Evolutionary conservation across 352 stramenopile species (phyloP).

Genomic region (Saprolegnia diclina): DNA sequence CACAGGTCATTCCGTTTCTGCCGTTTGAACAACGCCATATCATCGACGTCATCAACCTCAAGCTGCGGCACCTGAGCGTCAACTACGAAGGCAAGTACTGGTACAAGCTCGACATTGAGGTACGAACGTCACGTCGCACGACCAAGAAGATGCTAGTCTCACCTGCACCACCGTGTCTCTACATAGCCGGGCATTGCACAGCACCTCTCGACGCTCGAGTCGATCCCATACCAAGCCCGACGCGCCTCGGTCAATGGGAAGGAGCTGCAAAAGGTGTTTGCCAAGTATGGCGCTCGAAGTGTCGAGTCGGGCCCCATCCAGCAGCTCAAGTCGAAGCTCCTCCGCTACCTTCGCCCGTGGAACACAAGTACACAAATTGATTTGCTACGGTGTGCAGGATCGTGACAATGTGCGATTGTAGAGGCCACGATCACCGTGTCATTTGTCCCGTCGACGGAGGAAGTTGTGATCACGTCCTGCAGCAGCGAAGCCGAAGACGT

Average conservation of each 20-base stretch:
- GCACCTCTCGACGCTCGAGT: conserved; percentile 67
- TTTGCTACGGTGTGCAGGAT: neutral
- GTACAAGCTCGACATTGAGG: conserved; percentile 66
- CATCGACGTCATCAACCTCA: conserved; percentile 70
- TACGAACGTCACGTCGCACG: conserved; percentile 27
- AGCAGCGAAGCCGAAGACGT: conserved; percentile 25
- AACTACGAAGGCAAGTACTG: conserved; percentile 75
- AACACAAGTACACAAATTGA: conserved; percentile 37
- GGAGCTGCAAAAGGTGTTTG: conserved; percentile 33
- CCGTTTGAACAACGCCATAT: conserved; percentile 83
- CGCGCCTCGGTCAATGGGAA: conserved; percentile 45
- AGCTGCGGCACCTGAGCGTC: conserved; percentile 64
- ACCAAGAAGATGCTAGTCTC: too few relatives aligned
- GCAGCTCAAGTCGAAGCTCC: conserved; percentile 72
- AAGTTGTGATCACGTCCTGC: conserved; percentile 60
- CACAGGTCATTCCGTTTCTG: conserved; percentile 80
- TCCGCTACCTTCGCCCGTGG: conserved; percentile 69
- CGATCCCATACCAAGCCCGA: conserved; percentile 66
- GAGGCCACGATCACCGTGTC: conserved; percentile 65
- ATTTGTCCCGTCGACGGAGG: conserved; percentile 34
- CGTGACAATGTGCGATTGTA: neutral
- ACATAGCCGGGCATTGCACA: conserved; percentile 44
- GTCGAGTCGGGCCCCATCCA: conserved; percentile 74
- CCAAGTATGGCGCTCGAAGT: conserved; percentile 78
- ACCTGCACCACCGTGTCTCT: too few relatives aligned